These are phyloP conservation scores for Juncus effusus DNA, from an alignment of 176 grass and related monocot species.

Conservation along the genomic window DNA sequence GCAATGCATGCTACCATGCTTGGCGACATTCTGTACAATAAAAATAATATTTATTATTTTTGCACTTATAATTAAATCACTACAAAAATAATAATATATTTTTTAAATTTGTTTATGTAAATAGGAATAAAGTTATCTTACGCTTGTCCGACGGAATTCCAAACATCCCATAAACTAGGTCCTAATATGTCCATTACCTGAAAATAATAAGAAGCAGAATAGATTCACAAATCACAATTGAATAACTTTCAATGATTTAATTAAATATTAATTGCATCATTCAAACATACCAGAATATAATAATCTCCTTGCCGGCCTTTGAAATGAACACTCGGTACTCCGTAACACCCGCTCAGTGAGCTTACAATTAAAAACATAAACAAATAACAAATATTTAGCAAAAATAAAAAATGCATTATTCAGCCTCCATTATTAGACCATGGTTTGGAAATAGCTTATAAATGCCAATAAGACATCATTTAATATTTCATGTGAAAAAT, in stretches of 20 bases:
- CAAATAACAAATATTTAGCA: constrained; percentile 7
- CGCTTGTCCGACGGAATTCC: constrained; percentile 91
- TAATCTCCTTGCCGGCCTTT: constrained; percentile 96
- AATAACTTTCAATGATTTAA: neutral
- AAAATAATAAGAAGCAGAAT: constrained; percentile 23
- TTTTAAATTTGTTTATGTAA: too few species aligned
- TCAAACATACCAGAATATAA: constrained; percentile 73
- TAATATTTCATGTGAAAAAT: neutral
- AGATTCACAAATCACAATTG: constrained; percentile 8
- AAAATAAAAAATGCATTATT: constrained; percentile 1
- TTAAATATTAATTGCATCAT: constrained; percentile 9
- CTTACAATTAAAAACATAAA: constrained; percentile 35
- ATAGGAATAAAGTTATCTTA: constrained; percentile 47
- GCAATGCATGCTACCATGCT: constrained; percentile 97
- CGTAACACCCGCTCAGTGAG: constrained; percentile 85
- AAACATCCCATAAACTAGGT: constrained; percentile 99
- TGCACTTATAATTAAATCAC: too few species aligned
- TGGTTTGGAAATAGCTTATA: neutral
- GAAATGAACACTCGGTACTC: constrained; percentile 88
- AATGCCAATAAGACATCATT: neutral
- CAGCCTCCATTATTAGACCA: neutral
- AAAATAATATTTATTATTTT: neutral
- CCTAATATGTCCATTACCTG: constrained; percentile 99
- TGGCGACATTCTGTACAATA: constrained; percentile 67
- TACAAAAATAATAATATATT: too few species aligned